Evolutionary conservation across 2,329 filamentous ascomycete species (phyloP).

Genomic region (Fusarium keratoplasticum): DNA sequence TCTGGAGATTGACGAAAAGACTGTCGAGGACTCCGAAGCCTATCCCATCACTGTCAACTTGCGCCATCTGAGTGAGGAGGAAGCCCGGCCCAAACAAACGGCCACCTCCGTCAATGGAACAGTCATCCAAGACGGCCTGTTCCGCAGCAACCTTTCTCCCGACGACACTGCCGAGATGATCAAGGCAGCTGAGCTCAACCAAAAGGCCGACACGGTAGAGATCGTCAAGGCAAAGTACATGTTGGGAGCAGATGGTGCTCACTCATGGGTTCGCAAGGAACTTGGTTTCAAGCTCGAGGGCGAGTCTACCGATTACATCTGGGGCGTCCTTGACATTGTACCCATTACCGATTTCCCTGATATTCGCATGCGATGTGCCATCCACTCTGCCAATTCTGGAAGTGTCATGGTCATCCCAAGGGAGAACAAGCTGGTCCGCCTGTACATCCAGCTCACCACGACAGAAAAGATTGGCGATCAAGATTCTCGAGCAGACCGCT

Average conservation of each 20-base stretch:
- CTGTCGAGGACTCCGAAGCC: conserved; percentile 18
- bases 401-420: conserved; percentile 45
- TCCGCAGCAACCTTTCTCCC: conserved; percentile 27
- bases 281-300: conserved; percentile 43
- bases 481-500: not conserved
- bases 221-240: conserved; percentile 28
- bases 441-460: conserved; percentile 37
- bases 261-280: conserved; percentile 39
- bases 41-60: conserved; percentile 29
- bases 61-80: conserved; percentile 25
- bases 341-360: conserved; percentile 45
- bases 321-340: conserved; percentile 45
- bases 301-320: conserved; percentile 45
- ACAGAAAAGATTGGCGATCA: conserved; percentile 17
- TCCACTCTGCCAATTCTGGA: conserved; percentile 36
- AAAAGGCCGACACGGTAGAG: conserved; percentile 19
- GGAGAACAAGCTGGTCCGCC: conserved; percentile 40
- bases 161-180: conserved; percentile 30
- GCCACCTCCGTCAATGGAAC: conserved; percentile 20
- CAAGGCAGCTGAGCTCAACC: conserved; percentile 20
- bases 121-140: conserved; percentile 19
- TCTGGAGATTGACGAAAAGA: conserved; percentile 10
- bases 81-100: conserved; percentile 24
- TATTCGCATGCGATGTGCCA: conserved; percentile 45
- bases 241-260: conserved; percentile 42